These are phyloP conservation scores for Aschersonia sp. DNA, from an alignment of 2,329 filamentous ascomycete species.

Conservation along the genomic window DNA sequence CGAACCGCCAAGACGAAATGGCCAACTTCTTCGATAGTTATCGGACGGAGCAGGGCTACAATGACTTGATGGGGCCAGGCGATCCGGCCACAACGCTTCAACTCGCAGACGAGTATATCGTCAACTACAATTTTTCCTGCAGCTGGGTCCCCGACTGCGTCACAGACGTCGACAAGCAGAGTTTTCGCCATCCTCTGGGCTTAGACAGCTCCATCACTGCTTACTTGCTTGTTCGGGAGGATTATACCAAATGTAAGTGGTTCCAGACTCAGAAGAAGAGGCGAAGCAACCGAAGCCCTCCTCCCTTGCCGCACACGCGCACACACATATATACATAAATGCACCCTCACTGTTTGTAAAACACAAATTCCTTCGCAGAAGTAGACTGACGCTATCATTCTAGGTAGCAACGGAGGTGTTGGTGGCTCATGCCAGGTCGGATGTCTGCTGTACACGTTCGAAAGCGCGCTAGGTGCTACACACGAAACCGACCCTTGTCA, in stretches of 20 bases:
- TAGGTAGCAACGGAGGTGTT: neutral
- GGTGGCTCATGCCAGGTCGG: neutral
- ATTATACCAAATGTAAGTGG: neutral
- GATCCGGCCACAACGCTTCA: neutral
- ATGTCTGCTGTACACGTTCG: neutral
- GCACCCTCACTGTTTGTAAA: no score
- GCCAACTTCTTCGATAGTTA: neutral
- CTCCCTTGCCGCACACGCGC: neutral
- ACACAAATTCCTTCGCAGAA: neutral
- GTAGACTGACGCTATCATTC: neutral
- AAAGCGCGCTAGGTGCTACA: no score
- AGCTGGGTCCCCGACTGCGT: neutral
- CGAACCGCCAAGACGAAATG: neutral
- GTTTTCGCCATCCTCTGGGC: neutral
- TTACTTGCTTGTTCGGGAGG: neutral
- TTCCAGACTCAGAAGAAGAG: no score
- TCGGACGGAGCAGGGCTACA: neutral
- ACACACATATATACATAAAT: neutral
- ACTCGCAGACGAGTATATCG: neutral
- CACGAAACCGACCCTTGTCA: no score
- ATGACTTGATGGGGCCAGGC: neutral
- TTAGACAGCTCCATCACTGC: neutral
- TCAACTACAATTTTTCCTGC: neutral
- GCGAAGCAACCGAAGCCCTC: neutral
- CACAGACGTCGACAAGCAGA: neutral